Base-by-base conservation (phyloP, 306 rosid species). In the Sechiopsis laciniata region DNA sequence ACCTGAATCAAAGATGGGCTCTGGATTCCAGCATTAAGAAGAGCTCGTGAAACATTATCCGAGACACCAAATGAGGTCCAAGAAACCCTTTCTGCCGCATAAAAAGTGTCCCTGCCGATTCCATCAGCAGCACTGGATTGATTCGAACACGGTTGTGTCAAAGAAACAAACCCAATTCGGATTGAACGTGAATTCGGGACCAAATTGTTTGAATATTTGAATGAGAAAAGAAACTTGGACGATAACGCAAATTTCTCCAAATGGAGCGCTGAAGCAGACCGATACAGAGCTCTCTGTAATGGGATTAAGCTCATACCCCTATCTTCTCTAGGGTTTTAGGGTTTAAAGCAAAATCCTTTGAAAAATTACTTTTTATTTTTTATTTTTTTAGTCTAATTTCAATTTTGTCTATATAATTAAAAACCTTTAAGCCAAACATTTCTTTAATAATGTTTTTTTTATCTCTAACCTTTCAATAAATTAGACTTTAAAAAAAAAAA, bases 1-100 rank as follows among this genome's bases (percentile, higher is more conserved):
- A 93, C 97, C 95, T 87, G 97, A 76, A 87, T 89, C 29, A 84
- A 84, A 74, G 98, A 94, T 1, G 98, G 98, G 72, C 85, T 87
- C 12, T 80, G 86, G 50, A 94, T 82, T 37, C 96, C 97, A 60
- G 89, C 87, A 72, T 72, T 77, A 59, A 78, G 76, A 52, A 94
- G 92, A 37, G 96, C 90, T 54, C 69, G 83, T 78, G 96, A 94
- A 76, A 94, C 64, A 75, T 86, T 77, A 67, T 91, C 90, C 57
- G 98, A 94, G 10, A 90, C 78, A 56, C 95, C 96, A 1, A 94
- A 87, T 26, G 96, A 86, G 10, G 80, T 73, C 98, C 98, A 90
- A 10, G 84, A 83, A 86, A 94, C 91, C 76, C 77, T 77, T 26
- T 90, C 97, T 22, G 86, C 89, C 8, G 95, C 85, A 61, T 78